These are phyloP conservation scores for Colletotrichum siamense DNA, from an alignment of 2,329 filamentous ascomycete species.

Conservation along the genomic window DNA sequence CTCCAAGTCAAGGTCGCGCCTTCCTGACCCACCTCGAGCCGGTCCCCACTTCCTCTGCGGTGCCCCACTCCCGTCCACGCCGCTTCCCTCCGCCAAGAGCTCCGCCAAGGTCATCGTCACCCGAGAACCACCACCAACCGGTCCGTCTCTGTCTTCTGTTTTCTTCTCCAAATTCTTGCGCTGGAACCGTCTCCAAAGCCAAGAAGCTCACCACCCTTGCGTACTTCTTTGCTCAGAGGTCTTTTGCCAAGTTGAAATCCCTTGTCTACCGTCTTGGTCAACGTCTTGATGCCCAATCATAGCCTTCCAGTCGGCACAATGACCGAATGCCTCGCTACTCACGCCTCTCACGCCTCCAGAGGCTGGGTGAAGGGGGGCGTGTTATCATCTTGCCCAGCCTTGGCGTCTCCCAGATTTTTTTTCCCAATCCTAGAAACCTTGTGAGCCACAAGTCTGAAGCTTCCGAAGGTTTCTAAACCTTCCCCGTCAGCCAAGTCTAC, in stretches of 20 bases:
- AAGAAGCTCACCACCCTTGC: slow-evolving; percentile 20
- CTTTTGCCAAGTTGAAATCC: slow-evolving; percentile 10
- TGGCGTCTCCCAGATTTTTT: slow-evolving; percentile 10
- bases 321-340: slow-evolving; percentile 9
- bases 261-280: slow-evolving; percentile 18
- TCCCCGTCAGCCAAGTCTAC: slow-evolving; percentile 9
- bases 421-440: not conserved
- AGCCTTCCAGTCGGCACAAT: slow-evolving; percentile 10
- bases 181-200: slow-evolving; percentile 1
- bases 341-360: not conserved
- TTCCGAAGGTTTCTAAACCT: slow-evolving; percentile 16
- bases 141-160: not conserved
- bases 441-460: not conserved
- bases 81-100: slow-evolving; percentile 19
- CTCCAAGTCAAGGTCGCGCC: not conserved
- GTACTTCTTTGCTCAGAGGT: slow-evolving; percentile 9
- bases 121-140: slow-evolving; percentile 18
- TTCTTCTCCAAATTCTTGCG: not conserved
- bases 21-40: not conserved
- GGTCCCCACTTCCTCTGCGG: slow-evolving; percentile 6
- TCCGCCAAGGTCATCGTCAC: slow-evolving; percentile 22
- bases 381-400: slow-evolving; percentile 20
- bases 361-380: not conserved
- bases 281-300: slow-evolving; percentile 6
- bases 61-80: slow-evolving; percentile 15